phyloP scores from a whole-genome alignment of 2,329 filamentous ascomycete species.

The Pseudogymnoascus sp. region DNA sequence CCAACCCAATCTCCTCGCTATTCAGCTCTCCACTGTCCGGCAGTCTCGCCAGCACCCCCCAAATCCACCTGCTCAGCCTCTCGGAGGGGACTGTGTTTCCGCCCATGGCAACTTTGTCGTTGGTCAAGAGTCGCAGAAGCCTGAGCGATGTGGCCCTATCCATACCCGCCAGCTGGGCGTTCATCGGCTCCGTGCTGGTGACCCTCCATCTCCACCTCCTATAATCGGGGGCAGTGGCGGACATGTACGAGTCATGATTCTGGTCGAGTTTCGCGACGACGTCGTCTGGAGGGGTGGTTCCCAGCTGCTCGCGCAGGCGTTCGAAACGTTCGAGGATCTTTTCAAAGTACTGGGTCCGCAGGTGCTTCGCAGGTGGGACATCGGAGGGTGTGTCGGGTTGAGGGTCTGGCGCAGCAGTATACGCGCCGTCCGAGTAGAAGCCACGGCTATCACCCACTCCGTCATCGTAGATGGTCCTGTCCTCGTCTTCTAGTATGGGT shows the following conservation, averaged over 20 bases:
- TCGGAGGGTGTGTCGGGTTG: background rate
- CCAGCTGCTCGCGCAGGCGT: constrained; percentile 55
- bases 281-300: constrained; percentile 45
- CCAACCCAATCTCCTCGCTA: constrained; percentile 65
- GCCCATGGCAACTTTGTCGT: constrained; percentile 35
- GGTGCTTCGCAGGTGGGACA: background rate
- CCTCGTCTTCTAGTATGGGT: constrained; percentile 30
- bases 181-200: constrained; percentile 47
- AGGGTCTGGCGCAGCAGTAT: constrained; percentile 51
- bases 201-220: constrained; percentile 47
- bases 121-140: constrained; percentile 51
- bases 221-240: constrained; percentile 42
- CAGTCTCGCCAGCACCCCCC: constrained; percentile 71
- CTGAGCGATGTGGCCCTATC: constrained; percentile 58
- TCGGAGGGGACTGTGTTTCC: constrained; percentile 34
- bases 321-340: constrained; percentile 59
- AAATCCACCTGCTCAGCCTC: constrained; percentile 72
- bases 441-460: constrained; percentile 50
- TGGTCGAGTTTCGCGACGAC: constrained; percentile 46
- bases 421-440: constrained; percentile 73
- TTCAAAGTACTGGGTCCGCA: constrained; percentile 48
- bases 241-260: constrained; percentile 45
- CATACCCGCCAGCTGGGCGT: constrained; percentile 56
- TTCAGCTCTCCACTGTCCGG: constrained; percentile 68
- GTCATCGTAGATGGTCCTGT: constrained; percentile 41